These are phyloP conservation scores for Sclerotinia trifoliorum DNA, from an alignment of 2,329 filamentous ascomycete genomes.

Conservation along the genomic window DNA sequence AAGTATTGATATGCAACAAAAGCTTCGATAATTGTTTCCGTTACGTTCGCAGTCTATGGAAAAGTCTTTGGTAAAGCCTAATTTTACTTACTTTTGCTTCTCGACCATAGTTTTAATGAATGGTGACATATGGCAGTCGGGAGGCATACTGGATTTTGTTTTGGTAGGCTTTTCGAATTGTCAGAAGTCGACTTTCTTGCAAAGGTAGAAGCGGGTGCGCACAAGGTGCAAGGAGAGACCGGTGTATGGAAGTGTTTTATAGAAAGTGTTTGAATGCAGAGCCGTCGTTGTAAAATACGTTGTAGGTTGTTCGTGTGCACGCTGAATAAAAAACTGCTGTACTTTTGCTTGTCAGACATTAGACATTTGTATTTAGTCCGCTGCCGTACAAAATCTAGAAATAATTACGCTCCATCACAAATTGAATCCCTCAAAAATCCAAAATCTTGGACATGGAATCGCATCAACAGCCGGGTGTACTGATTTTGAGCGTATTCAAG, in stretches of 20 bases:
- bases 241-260: not conserved
- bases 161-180: too few relatives aligned
- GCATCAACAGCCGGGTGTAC: not conserved
- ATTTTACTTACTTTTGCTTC: not conserved
- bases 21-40: fast-evolving
- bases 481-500: not conserved
- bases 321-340: too few relatives aligned
- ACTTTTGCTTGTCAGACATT: not conserved
- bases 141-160: not conserved
- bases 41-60: too few relatives aligned
- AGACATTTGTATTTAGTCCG: not conserved
- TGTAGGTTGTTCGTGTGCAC: not conserved
- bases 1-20: not conserved
- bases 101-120: not conserved
- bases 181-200: not conserved
- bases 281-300: not conserved
- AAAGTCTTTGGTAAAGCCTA: too few relatives aligned
- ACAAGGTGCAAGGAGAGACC: not conserved
- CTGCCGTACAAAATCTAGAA: not conserved
- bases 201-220: not conserved
- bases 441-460: not conserved
- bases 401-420: not conserved
- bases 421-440: too few relatives aligned
- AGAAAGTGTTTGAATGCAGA: not conserved
- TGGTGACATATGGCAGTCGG: not conserved